Base-by-base conservation (phyloP, 441 rosid species). In the Syzygium malaccense region DNA sequence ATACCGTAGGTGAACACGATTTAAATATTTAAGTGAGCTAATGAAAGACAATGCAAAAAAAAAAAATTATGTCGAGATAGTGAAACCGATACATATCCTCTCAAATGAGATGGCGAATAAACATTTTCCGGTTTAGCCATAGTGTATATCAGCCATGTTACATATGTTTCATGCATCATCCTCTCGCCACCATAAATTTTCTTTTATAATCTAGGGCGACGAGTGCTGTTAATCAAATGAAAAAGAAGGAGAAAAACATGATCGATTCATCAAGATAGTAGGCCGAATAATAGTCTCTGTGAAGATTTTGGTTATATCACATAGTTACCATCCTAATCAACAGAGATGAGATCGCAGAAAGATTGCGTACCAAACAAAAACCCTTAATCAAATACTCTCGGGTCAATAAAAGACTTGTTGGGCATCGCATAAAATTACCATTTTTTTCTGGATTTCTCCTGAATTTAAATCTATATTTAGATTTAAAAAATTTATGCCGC, bases 371-470 rank as follows among this genome's bases (percentile, higher is more conserved):
- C 45, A 18, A 68, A 32, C 4, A 9, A 32, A 32, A 68, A 4
- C 26, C 14, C 26, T 18, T 32, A 10, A 68, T 68, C 48, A 33
- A 33, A 33, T 68, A 68, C 3, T 19, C 14, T 32, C 5, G 1
- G 7, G 6, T 32, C 4, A 3, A 18, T 66, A 9, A 8, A 66
- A 32, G 41, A 4, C 11, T 66, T 13, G 3, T 8, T 4, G 9
- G 3, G 11, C 41, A 4, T 30, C 41, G 0, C n/a, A 11, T 25
- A 8, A 6, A 28, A 60, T 60, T 13, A 28, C 6, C 6, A 17
- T n/a, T 8, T 10, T 75, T 6, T 41, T 23, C 15, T 2, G 0
- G 0, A 37, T 6, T 37, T 41, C 26, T 37, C 83, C 7, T 12
- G 17, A 33, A 37, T 37, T 20, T 20, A 20, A 20, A 71, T 37